These are phyloP conservation scores for Candida alai DNA, from an alignment of 805 yeast genomes.

Conservation along the genomic window DNA sequence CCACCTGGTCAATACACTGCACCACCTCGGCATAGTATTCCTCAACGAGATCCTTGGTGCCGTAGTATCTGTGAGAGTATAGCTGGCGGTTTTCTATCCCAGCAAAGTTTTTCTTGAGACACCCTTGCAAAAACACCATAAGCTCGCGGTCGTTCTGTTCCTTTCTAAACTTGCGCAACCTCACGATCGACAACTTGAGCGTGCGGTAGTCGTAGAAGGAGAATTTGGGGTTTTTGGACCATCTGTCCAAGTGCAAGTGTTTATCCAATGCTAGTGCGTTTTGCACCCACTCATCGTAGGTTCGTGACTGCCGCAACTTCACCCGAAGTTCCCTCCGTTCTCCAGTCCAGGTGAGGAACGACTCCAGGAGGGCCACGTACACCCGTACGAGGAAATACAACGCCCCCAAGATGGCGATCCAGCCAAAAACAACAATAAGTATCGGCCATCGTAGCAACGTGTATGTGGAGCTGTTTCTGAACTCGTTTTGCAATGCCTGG, in stretches of 20 bases:
- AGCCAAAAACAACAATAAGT: constrained; percentile 45
- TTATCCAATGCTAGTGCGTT: constrained; percentile 58
- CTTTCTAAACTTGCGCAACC: constrained; percentile 35
- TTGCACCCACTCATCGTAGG: constrained; percentile 59
- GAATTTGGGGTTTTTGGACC: constrained; percentile 60
- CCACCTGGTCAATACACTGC: constrained; percentile 41
- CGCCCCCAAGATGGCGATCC: constrained; percentile 50
- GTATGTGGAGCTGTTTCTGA: constrained; percentile 31
- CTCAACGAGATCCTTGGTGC: constrained; percentile 61
- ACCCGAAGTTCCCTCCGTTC: constrained; percentile 47
- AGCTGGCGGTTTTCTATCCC: constrained; percentile 71
- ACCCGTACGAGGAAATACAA: constrained; percentile 52
- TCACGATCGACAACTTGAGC: constrained; percentile 43
- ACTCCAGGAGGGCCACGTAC: constrained; percentile 62
- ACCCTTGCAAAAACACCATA: constrained; percentile 56
- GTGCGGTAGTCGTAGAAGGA: constrained; percentile 68
- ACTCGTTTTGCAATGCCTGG: constrained; percentile 27
- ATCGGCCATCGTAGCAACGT: constrained; percentile 63
- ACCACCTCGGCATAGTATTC: constrained; percentile 53
- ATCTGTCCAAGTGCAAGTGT: constrained; percentile 53
- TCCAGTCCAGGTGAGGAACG: constrained; percentile 58
- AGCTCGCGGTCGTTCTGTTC: constrained; percentile 41
- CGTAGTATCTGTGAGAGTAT: constrained; percentile 72
- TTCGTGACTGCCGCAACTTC: constrained; percentile 44
- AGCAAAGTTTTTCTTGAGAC: constrained; percentile 70